Base-by-base conservation (phyloP, 139 green algal genomes). In the Micractinium conductrix region DNA sequence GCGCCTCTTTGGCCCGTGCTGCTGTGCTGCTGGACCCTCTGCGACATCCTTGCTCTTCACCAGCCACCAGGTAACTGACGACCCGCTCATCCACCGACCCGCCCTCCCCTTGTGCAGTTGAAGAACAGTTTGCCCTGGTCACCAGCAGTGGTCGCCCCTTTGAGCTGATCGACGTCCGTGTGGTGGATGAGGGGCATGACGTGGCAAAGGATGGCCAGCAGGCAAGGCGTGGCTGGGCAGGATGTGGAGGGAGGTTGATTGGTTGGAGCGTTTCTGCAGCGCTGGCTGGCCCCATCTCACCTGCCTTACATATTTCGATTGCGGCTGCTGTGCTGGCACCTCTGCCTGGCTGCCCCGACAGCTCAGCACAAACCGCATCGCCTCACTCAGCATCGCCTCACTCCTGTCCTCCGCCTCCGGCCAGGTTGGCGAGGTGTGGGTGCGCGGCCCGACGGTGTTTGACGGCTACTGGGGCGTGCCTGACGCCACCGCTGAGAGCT, bases 361-460 rank as follows among this genome's bases (percentile, higher is more conserved):
- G 48, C 48, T 22, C 12, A 58, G 14, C 10, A 22, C 10, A 58
- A 58, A 14, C 48, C 48, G 48, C 48, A 58, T 22, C 48, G 14
- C 48, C 48, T 58, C 12, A 58, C 62, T 19, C 10, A 35, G n/a
- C n/a, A n/a, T n/a, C 10, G n/a, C 19, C 68, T 33, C 43, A 38
- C 22, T 62, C 43, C 71, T 33, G 38, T 12, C n/a, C 28, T 45
- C n/a, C 40, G 43, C 1, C 79, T 53, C 17, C n/a, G n/a, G n/a
- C n/a, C 83, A 86, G 30, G 91, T 92, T 44, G 85, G 95, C 0
- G 95, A 98, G 91, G 89, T 98, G 50, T 89, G 89, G 68, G 89
- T 90, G 65, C 82, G 88, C 19, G 95, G 95, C 2, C 87, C 88
- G 30, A 97, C 93, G 12, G 91, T 98, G 28, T 98, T 98, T 81